Evolutionary conservation across 2,329 filamentous ascomycete species (phyloP), one percentile per base, ranked within the genome.

Genomic region (Alternaria novae-zelandiae): DNA sequence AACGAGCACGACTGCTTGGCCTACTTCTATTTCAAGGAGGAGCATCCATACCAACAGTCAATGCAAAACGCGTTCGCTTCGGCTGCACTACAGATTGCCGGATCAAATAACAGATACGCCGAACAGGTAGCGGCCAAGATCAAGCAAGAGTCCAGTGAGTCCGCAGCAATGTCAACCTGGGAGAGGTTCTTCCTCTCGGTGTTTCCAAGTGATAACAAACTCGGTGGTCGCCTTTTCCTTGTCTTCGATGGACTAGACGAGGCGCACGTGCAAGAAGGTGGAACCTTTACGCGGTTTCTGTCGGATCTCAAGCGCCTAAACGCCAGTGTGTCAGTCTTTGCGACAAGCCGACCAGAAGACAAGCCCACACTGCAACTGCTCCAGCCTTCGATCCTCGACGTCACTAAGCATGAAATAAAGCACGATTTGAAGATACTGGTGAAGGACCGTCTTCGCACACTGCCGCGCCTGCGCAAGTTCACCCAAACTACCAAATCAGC

Each of bases 21-120:
- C 1, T 77, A 81, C 44, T 82, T 80, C 57, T 81, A 79, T 53
- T 81, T 81, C 57, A 76, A 78, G 1, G 79, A 81, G 44, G 79
- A 80, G 15, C 63, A 73, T 6, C 57, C 69, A 4, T 72, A 70
- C 26, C 56, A 75, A 6, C 68, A 65, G 0, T 64, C 60, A 0
- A 66, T 78, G 2, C 12, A 72, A 4, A 71, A 67, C 15, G 76
- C 71, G 1, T 28, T 81, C 2, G 63, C 73, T 4, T 76, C 70
- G 0, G 57, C 75, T 11, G 67, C 76, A 4, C 70, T 76, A 4
- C 79, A 79, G 7, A 67, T 81, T 3, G 76, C 73, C 0, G 77
- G 77, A 17, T 65, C 72, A 6, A 78, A 75, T 47, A 64, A 63
- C 0, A 61, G 63, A 0, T 69, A 78, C 0, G 79, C 79, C 13